A percentile compares a stretch with the other conserved stretches of the same genome.
Evolutionary conservation across 2,329 filamentous ascomycete genomes (phyloP).

Genomic region (Apiospora koreana): DNA sequence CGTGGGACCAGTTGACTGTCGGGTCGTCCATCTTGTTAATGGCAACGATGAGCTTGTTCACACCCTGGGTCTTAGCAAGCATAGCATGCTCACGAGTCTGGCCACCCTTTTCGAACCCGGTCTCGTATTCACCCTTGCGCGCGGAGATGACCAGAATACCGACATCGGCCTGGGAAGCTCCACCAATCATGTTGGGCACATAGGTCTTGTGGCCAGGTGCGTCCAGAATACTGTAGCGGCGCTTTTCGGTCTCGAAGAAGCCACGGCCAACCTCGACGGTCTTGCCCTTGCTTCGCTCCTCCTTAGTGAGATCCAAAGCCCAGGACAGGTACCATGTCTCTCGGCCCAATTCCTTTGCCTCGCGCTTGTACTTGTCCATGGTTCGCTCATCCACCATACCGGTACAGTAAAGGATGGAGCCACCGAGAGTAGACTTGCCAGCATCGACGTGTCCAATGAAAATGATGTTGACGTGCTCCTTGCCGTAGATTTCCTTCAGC

Average conservation of each 20-base stretch:
- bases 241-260: constrained; percentile 96
- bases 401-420: constrained; percentile 87
- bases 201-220: constrained; percentile 98
- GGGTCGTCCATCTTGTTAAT: constrained; percentile 99
- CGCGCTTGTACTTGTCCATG: constrained; percentile 95
- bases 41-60: constrained; percentile 91
- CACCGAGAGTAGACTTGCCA: constrained; percentile 94
- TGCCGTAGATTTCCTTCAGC: constrained; percentile 93
- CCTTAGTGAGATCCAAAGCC: constrained; percentile 95
- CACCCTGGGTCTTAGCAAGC: constrained; percentile 96
- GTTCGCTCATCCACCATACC: constrained; percentile 99
- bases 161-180: constrained; percentile 89
- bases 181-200: constrained; percentile 97
- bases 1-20: constrained; percentile 94
- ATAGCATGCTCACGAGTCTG: constrained; percentile 98
- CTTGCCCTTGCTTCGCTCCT: constrained; percentile 95
- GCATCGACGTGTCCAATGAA: constrained; percentile 99
- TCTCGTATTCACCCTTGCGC: constrained; percentile 98
- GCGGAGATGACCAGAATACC: constrained; percentile 95
- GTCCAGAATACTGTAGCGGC: constrained; percentile 94
- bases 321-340: constrained; percentile 99
- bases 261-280: constrained; percentile 96
- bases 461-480: constrained; percentile 91
- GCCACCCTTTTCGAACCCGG: constrained; percentile 92
- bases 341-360: constrained; percentile 93